A percentile compares a stretch with the other conserved stretches of the same genome.
These are phyloP conservation scores for Exutisphaerella laricina DNA, from an alignment of 2,329 filamentous ascomycete genomes.

Conservation along the genomic window DNA sequence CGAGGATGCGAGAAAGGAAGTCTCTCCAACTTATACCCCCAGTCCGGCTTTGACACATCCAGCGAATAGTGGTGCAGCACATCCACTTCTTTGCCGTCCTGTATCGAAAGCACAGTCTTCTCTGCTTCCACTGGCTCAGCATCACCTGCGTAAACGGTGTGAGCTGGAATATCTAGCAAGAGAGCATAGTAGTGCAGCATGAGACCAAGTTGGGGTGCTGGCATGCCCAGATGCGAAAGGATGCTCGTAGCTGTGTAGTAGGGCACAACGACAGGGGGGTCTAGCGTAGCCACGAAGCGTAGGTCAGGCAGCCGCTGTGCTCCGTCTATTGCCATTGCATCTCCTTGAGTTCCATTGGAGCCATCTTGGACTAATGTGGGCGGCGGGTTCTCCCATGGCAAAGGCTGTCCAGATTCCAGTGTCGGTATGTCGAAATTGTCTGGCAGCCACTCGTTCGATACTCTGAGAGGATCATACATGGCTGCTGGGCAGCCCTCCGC, in stretches of 20 bases:
- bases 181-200: slow-evolving; percentile 21
- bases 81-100: slow-evolving; percentile 16
- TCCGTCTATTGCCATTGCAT: slow-evolving; percentile 52
- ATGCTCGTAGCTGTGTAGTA: slow-evolving; percentile 59
- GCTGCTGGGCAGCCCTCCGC: slow-evolving; percentile 49
- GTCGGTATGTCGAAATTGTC: slow-evolving; percentile 63
- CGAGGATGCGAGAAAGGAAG: slow-evolving; percentile 73
- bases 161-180: slow-evolving; percentile 15
- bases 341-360: slow-evolving; percentile 34
- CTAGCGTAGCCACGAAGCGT: slow-evolving; percentile 67
- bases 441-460: slow-evolving; percentile 70
- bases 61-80: slow-evolving; percentile 53
- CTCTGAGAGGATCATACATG: slow-evolving; percentile 57
- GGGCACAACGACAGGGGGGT: slow-evolving; percentile 67
- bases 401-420: slow-evolving; percentile 48
- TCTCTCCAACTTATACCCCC: slow-evolving; percentile 59
- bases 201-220: slow-evolving; percentile 42
- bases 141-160: background rate
- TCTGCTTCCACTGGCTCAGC: slow-evolving; percentile 4
- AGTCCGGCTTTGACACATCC: slow-evolving; percentile 67
- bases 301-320: slow-evolving; percentile 58
- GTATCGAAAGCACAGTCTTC: slow-evolving; percentile 5
- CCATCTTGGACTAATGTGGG: slow-evolving; percentile 49
- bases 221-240: slow-evolving; percentile 53
- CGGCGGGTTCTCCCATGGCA: slow-evolving; percentile 64